Evolutionary conservation across 371 early-diverging fungal genomes (phyloP).

Genomic region (Phascolomyces articulosus): DNA sequence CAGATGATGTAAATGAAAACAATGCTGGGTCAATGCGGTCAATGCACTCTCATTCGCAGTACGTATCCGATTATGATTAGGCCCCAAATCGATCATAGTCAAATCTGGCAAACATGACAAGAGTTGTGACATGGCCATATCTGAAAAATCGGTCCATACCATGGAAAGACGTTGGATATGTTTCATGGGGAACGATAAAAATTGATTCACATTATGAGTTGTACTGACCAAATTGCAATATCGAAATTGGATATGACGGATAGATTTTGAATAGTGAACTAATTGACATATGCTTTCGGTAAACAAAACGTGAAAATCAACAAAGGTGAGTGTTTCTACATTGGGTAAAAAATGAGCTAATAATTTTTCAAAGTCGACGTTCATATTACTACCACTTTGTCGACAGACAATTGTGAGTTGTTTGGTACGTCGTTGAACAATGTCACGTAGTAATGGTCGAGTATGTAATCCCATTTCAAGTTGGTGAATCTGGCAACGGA

Average conservation of each 20-base stretch:
- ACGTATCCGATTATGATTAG: conserved; percentile 45
- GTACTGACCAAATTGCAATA: conserved; percentile 34
- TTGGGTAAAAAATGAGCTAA: conserved; percentile 17
- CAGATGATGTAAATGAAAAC: conserved; percentile 24
- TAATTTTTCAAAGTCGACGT: conserved; percentile 16
- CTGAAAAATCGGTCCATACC: conserved; percentile 49
- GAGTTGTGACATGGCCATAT: conserved; percentile 30
- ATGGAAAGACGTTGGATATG: conserved; percentile 18
- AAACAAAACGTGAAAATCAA: conserved; percentile 41
- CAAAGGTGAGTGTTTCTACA: conserved; percentile 28
- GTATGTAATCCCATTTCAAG: conserved; percentile 26
- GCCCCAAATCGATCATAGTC: conserved; percentile 26
- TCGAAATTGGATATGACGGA: conserved; percentile 25
- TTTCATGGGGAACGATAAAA: neutral
- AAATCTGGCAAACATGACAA: conserved; percentile 28
- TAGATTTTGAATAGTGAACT: conserved; percentile 15
- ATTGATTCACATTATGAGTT: neutral
- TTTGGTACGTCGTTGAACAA: conserved; percentile 23
- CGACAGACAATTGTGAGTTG: conserved; percentile 33
- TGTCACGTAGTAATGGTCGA: conserved; percentile 23
- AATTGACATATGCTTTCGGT: conserved; percentile 40
- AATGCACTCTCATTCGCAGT: conserved; percentile 40
- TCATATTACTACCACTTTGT: conserved; percentile 39
- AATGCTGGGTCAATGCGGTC: conserved; percentile 20
- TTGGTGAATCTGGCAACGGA: conserved; percentile 34